Percentiles rank a stretch among this genome's conserved stretches.
Conservation (phyloP, 805 yeast genomes). For the Pichia deserticola region DNA sequence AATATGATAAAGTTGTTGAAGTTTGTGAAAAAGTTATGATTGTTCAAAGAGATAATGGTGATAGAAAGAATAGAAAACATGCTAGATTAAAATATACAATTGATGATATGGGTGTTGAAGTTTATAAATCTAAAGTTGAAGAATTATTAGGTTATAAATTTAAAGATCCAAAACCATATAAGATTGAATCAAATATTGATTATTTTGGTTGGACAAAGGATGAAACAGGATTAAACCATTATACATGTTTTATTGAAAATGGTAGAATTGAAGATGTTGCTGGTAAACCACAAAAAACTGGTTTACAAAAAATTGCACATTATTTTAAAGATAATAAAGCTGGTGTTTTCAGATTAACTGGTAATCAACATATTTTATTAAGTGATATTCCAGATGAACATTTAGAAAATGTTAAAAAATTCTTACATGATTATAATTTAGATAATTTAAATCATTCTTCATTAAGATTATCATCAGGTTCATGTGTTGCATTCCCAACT, state of each 20-base stretch:
- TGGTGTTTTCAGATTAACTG: conserved; percentile 89
- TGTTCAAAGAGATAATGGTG: conserved; percentile 92
- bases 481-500: conserved; percentile 97
- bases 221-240: conserved; percentile 77
- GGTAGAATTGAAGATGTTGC: conserved; percentile 94
- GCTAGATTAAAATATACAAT: conserved; percentile 96
- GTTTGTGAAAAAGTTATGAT: conserved; percentile 90
- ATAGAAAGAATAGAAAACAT: conserved; percentile 92
- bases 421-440: conserved; percentile 67
- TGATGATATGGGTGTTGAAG: conserved; percentile 88
- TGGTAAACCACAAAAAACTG: conserved; percentile 83
- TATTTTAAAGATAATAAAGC: conserved; percentile 50
- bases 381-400: conserved; percentile 67
- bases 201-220: conserved; percentile 92
- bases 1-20: conserved; percentile 57
- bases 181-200: conserved; percentile 82
- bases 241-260: conserved; percentile 90
- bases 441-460: conserved; percentile 74
- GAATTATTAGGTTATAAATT: conserved; percentile 73
- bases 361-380: conserved; percentile 86
- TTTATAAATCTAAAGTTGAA: conserved; percentile 73
- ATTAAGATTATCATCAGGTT: conserved; percentile 82
- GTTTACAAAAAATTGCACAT: conserved; percentile 72
- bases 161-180: conserved; percentile 60
- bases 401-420: conserved; percentile 49